Evolutionary conservation across 768 basidiomycete genomes (phyloP).

Genomic region (Tricholoma flavovirens): DNA sequence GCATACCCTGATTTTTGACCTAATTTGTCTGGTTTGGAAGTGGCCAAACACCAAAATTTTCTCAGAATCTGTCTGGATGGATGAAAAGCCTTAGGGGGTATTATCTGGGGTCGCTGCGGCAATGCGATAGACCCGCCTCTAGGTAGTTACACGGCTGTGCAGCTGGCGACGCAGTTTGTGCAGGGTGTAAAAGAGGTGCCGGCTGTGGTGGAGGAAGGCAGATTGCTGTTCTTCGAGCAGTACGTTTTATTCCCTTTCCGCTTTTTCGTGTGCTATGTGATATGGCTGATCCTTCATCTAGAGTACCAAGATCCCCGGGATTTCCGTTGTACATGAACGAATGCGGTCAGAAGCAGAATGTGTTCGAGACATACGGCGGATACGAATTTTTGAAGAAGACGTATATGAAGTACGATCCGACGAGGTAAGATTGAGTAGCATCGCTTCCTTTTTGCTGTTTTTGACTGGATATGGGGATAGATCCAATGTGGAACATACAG

Average conservation of each 20-base stretch:
- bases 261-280: neutral
- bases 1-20: too few species aligned
- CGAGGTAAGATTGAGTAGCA: slow-evolving; percentile 22
- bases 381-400: slow-evolving; percentile 30
- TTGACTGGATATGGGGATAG: slow-evolving; percentile 11
- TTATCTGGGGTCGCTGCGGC: too few species aligned
- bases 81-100: too few species aligned
- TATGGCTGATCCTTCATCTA: slow-evolving; percentile 10
- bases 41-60: too few species aligned
- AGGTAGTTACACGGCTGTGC: slow-evolving; percentile 29
- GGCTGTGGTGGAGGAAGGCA: neutral
- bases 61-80: too few species aligned
- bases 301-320: slow-evolving; percentile 31
- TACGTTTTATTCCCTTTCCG: neutral
- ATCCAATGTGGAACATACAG: slow-evolving; percentile 28
- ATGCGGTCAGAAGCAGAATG: slow-evolving; percentile 31
- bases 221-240: neutral
- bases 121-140: slow-evolving; percentile 33
- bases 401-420: slow-evolving; percentile 41
- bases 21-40: too few species aligned
- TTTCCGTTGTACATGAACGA: slow-evolving; percentile 37
- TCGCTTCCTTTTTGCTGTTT: neutral
- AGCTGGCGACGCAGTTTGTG: slow-evolving; percentile 26
- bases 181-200: slow-evolving; percentile 7
- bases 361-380: slow-evolving; percentile 34